Conservation (phyloP, 2,329 filamentous ascomycete species). For the Sporothrix phasma region DNA sequence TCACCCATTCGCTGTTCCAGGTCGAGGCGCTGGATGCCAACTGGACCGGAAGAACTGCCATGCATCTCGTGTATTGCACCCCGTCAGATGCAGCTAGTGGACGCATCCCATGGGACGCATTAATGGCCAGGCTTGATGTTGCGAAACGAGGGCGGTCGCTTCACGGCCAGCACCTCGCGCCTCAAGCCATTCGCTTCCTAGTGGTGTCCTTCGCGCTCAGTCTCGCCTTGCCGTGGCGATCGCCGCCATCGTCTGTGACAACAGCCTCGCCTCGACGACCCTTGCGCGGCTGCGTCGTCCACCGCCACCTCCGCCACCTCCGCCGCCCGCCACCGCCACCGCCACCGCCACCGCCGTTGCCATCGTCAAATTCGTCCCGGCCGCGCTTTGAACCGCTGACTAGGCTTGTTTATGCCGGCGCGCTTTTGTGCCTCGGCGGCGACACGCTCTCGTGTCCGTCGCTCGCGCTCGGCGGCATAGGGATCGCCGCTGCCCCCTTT, state of each 20-base stretch:
- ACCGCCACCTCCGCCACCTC: constrained; percentile 25
- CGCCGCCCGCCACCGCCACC: too few relatives aligned
- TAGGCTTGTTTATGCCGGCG: constrained; percentile 43
- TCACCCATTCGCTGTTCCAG: too few relatives aligned
- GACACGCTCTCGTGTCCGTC: constrained; percentile 54
- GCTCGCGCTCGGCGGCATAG: constrained; percentile 62
- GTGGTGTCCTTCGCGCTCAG: constrained; percentile 41
- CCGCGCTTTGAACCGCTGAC: constrained; percentile 40
- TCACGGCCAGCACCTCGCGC: too few relatives aligned
- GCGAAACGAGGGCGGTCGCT: too few relatives aligned
- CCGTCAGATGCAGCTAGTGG: too few relatives aligned
- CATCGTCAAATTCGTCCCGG: constrained; percentile 39
- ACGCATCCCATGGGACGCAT: neutral
- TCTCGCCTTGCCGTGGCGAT: constrained; percentile 44
- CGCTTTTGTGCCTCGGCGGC: constrained; percentile 53
- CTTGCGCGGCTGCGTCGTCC: constrained; percentile 27
- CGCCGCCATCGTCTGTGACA: constrained; percentile 40
- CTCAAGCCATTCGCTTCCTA: neutral
- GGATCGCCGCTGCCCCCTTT: constrained; percentile 34
- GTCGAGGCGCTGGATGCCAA: neutral
- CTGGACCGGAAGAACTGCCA: too few relatives aligned
- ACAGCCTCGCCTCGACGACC: constrained; percentile 40
- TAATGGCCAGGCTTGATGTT: neutral
- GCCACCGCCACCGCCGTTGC: constrained; percentile 34
- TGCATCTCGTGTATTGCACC: neutral